Base-by-base conservation (phyloP, 2,329 filamentous ascomycete species). In the Pseudogymnoascus sp. region DNA sequence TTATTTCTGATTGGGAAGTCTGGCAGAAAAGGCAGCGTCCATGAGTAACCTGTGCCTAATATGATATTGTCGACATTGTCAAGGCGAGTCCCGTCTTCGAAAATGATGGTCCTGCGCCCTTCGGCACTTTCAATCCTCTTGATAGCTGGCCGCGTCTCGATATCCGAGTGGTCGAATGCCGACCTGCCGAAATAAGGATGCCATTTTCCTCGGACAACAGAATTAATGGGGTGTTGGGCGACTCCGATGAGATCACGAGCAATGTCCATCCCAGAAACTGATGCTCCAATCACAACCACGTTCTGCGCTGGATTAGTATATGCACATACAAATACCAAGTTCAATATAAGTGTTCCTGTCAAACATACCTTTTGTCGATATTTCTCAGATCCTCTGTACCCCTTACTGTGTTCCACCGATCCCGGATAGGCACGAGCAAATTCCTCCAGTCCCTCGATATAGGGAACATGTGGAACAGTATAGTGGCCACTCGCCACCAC, bases 401-500 rank as follows among this genome's bases (percentile, higher is more conserved):
- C 83, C 71, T 92, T 94, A 1, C 89, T 90, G 68, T 90, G 87
- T 3, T 78, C 79, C 14, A 90, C 79, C 1, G 74, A 70, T 0
- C 76, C 77, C 0, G 82, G 81, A 61, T 83, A 85, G 5, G 70
- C 68, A n/a, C 72, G 60, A 66, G 86, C 81, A 79, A 83, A 87
- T 11, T 75, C 74, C 7, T 75, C 69, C 2, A 90, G 76, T 0
- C 87, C 87, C 0, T 77, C 72, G 1, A 86, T 80, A 28, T 80
- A 74, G 0, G 87, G 87, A 1, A 90, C 75, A 58, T 80, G 82
- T 0, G 86, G 86, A 1, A 87, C 77, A 62, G 81, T 81, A 67
- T 88, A 89, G 70, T 90, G 87, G 0, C 87, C 87, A 22, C 79
- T 83, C 0, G 86, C 85, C 4, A 88, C 81, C 1, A 89, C 79